Evolutionary conservation across 805 yeast species (phyloP).

Genomic region (Ogataea trehalophila): DNA sequence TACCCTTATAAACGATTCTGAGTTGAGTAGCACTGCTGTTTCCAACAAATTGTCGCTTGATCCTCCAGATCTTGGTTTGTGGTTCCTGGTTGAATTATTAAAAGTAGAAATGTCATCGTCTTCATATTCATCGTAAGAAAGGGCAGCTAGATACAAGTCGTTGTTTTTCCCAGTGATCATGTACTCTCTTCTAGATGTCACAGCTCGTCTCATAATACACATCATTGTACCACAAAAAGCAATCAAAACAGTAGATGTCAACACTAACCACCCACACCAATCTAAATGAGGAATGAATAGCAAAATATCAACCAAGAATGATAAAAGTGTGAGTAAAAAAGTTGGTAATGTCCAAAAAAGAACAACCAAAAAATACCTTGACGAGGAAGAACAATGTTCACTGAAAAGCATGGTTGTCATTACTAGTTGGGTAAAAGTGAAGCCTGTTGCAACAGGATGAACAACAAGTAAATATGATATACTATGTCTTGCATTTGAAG

Average conservation of each 20-base stretch:
- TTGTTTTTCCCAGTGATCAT: constrained; percentile 1
- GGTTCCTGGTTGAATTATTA: neutral
- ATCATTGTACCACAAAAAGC: constrained; percentile 61
- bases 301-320: constrained; percentile 77
- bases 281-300: constrained; percentile 70
- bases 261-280: constrained; percentile 83
- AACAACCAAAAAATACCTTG: constrained; percentile 44
- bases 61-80: neutral
- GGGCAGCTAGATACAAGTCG: constrained; percentile 15
- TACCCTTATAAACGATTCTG: too few relatives aligned
- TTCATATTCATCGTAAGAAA: constrained; percentile 5
- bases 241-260: constrained; percentile 61
- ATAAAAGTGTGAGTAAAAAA: constrained; percentile 63
- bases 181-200: constrained; percentile 39
- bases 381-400: constrained; percentile 27
- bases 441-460: constrained; percentile 60
- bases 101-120: neutral
- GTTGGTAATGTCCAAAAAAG: constrained; percentile 61
- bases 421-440: constrained; percentile 43
- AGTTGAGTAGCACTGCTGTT: too few relatives aligned
- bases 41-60: neutral
- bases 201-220: constrained; percentile 69
- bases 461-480: constrained; percentile 60
- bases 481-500: constrained; percentile 54
- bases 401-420: constrained; percentile 37